phyloP scores from a whole-genome alignment of 2,329 filamentous ascomycete species.

The Setomelanomma holmii region DNA sequence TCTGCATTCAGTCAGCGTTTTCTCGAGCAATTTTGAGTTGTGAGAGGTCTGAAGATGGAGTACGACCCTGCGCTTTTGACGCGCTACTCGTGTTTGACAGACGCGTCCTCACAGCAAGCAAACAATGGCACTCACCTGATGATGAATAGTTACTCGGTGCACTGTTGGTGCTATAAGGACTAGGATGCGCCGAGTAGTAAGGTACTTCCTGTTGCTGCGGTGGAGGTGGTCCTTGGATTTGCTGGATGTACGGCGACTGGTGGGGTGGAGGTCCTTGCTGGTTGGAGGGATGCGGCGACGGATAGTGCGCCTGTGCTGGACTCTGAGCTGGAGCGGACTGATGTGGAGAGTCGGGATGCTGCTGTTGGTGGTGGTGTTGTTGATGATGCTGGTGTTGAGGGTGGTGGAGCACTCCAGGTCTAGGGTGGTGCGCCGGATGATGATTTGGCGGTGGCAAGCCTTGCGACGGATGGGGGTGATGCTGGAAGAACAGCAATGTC shows the following conservation, averaged over 20 bases:
- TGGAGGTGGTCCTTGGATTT: conserved; percentile 66
- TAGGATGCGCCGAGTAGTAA: conserved; percentile 80
- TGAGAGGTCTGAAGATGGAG: background rate
- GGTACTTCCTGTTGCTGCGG: conserved; percentile 72
- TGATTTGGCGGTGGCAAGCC: conserved; percentile 70
- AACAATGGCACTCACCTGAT: conserved; percentile 56
- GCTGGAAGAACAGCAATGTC: conserved; percentile 59
- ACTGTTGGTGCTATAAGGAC: conserved; percentile 83
- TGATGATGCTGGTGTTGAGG: conserved; percentile 37
- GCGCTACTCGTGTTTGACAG: conserved; percentile 15
- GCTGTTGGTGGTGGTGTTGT: conserved; percentile 50
- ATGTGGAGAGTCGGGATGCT: conserved; percentile 69
- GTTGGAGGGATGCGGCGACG: conserved; percentile 70
- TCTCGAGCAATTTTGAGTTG: conserved; percentile 3
- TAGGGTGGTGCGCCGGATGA: conserved; percentile 68
- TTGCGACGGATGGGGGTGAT: conserved; percentile 78
- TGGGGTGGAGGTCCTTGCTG: conserved; percentile 60
- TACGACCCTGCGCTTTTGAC: conserved; percentile 3
- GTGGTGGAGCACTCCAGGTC: conserved; percentile 74
- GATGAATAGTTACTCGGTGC: conserved; percentile 84
- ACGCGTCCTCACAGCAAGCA: conserved; percentile 9
- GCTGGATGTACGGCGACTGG: conserved; percentile 69
- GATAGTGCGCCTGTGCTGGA: conserved; percentile 65
- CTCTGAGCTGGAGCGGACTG: conserved; percentile 67
- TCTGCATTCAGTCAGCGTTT: conserved; percentile 70